Conservation (phyloP, 2,329 filamentous ascomycete species). For the Sphaerulina musiva region DNA sequence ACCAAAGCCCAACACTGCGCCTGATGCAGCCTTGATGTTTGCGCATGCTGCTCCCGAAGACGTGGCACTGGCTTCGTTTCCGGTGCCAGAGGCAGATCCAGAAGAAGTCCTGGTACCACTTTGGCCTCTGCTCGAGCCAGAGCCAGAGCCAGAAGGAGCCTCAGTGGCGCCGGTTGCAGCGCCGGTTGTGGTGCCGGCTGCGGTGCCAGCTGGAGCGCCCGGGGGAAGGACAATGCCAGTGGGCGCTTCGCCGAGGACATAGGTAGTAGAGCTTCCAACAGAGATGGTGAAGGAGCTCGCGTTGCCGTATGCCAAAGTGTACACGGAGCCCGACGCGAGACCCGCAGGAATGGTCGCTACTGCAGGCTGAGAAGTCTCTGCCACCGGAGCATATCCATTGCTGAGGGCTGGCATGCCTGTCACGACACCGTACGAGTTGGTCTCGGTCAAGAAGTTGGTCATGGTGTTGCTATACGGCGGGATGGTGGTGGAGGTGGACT, state of each 20-base stretch:
- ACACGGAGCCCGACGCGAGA: slow-evolving; percentile 30
- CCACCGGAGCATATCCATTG: slow-evolving; percentile 33
- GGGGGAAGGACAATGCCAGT: slow-evolving; percentile 1
- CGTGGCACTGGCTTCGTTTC: slow-evolving; percentile 14
- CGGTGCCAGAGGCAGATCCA: slow-evolving; percentile 21
- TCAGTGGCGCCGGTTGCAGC: not conserved
- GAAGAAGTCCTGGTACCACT: slow-evolving; percentile 13
- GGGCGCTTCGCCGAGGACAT: slow-evolving; percentile 22
- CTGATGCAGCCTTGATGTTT: slow-evolving; percentile 30
- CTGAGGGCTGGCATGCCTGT: slow-evolving; percentile 43
- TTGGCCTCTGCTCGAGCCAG: not conserved
- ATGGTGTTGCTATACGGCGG: slow-evolving; percentile 38
- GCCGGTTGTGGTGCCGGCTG: not conserved
- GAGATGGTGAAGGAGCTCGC: slow-evolving; percentile 32
- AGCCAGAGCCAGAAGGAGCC: too few relatives aligned
- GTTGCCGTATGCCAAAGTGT: slow-evolving; percentile 27
- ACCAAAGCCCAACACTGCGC: slow-evolving; percentile 33
- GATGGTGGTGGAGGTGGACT: not conserved
- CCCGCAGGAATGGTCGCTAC: slow-evolving; percentile 36
- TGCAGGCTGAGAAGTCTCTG: slow-evolving; percentile 19
- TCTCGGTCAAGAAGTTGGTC: slow-evolving; percentile 43
- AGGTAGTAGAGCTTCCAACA: slow-evolving; percentile 30
- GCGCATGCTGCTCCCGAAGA: slow-evolving; percentile 25
- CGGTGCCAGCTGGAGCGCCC: not conserved
- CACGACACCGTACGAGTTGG: slow-evolving; percentile 46